phyloP scores from a whole-genome alignment of 2,329 filamentous ascomycete genomes.

The Clarireedia hainanense region DNA sequence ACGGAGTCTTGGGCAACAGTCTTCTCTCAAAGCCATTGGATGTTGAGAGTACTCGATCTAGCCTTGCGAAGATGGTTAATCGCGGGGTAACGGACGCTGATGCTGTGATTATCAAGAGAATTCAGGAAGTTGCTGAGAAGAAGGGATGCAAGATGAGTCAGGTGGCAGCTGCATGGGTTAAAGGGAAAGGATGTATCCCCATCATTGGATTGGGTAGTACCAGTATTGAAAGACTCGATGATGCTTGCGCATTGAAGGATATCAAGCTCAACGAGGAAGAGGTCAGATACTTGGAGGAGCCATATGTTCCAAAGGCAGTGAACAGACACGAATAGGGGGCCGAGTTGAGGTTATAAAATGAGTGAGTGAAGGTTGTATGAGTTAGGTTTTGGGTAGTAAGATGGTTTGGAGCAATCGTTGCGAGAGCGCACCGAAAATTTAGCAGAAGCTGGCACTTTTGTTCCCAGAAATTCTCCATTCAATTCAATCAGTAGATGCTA shows the following conservation, averaged over 20 bases:
- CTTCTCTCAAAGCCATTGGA: conserved; percentile 9
- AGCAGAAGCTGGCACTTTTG: too few species aligned
- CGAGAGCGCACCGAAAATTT: too few species aligned
- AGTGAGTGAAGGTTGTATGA: background rate
- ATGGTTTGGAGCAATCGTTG: too few species aligned
- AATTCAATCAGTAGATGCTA: too few species aligned
- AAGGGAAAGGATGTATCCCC: background rate
- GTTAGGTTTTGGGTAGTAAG: background rate
- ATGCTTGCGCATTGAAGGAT: conserved; percentile 35
- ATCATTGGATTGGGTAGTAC: conserved; percentile 39
- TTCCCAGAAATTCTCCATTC: too few species aligned
- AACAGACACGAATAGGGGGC: conserved; percentile 15
- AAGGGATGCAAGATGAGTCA: background rate
- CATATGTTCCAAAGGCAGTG: conserved; percentile 38
- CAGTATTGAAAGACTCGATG: conserved; percentile 42
- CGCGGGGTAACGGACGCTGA: background rate
- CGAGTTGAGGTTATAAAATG: background rate
- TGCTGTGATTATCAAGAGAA: background rate
- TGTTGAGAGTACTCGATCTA: background rate
- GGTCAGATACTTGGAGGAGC: conserved; percentile 43
- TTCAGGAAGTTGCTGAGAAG: background rate
- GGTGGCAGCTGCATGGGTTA: background rate
- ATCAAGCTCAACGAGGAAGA: conserved; percentile 40
- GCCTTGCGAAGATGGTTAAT: background rate
- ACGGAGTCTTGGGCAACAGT: conserved; percentile 14